Conservation (phyloP, 2,329 filamentous ascomycete species). For the Emmonsiellopsis sp. region DNA sequence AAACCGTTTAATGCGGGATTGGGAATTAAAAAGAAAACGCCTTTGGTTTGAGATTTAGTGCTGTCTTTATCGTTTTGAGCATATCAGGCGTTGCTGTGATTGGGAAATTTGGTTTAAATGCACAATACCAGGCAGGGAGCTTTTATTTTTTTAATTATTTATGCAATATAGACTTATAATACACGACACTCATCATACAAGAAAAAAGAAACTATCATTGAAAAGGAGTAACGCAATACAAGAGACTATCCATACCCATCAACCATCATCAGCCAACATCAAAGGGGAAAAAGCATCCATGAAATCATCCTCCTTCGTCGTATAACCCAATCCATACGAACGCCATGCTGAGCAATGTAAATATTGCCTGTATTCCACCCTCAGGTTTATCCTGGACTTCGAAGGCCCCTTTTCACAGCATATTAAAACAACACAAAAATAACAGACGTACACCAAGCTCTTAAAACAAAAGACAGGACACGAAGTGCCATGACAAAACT, state of each 20-base stretch:
- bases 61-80: not conserved
- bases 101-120: not conserved
- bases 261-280: slow-evolving; percentile 6
- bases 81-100: not conserved
- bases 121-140: not conserved
- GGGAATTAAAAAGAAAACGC: slow-evolving; percentile 78
- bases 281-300: slow-evolving; percentile 4
- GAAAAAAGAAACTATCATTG: not conserved
- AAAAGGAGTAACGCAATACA: slow-evolving; percentile 9
- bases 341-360: slow-evolving; percentile 7
- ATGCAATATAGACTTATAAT: slow-evolving; percentile 16
- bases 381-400: not conserved
- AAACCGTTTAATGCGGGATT: slow-evolving; percentile 66
- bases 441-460: slow-evolving; percentile 11
- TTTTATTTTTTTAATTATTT: not conserved
- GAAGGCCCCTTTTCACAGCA: not conserved
- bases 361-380: not conserved
- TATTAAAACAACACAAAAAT: slow-evolving; percentile 6
- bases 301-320: not conserved
- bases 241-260: not conserved
- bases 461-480: not conserved
- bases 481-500: too few relatives aligned
- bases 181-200: not conserved
- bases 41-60: slow-evolving; percentile 37
- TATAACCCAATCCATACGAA: not conserved